These are phyloP conservation scores for Moesziomyces globuligerus DNA, from an alignment of 1,284 basidiomycete species.

Conservation along the genomic window DNA sequence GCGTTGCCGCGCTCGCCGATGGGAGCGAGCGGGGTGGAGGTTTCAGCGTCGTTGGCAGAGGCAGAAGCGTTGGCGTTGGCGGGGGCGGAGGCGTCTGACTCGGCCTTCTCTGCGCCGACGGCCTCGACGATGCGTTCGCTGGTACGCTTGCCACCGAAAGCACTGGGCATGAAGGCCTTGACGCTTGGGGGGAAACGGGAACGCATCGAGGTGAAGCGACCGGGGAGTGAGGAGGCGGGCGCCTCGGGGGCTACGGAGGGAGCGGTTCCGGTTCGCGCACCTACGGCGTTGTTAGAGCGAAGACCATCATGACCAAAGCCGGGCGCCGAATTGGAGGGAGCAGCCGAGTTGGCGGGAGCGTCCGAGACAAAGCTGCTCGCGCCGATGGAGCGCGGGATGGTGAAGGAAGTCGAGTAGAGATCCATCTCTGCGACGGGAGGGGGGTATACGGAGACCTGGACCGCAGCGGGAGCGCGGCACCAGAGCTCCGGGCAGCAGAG, in stretches of 20 bases:
- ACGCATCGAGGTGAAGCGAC: conserved; percentile 60
- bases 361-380: conserved; percentile 39
- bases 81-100: conserved; percentile 29
- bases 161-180: conserved; percentile 63
- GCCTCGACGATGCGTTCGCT: conserved; percentile 61
- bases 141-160: conserved; percentile 60
- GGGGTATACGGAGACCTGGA: conserved; percentile 13
- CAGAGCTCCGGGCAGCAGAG: conserved; percentile 25
- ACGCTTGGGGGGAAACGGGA: conserved; percentile 62
- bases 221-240: conserved; percentile 44
- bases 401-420: conserved; percentile 59
- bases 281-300: conserved; percentile 9
- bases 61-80: conserved; percentile 6
- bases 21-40: conserved; percentile 25
- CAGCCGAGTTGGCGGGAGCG: conserved; percentile 8
- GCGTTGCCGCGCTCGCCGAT: conserved; percentile 39
- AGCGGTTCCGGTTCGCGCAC: conserved; percentile 4
- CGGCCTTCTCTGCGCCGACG: conserved; percentile 50
- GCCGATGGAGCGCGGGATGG: conserved; percentile 51
- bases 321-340: conserved; percentile 14
- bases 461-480: conserved; percentile 10
- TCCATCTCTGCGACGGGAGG: conserved; percentile 40
- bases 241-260: conserved; percentile 32
- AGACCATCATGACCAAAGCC: conserved; percentile 14
- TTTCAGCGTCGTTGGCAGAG: conserved; percentile 12